Base-by-base conservation (phyloP, 2,329 filamentous ascomycete genomes). In the Ceratocystis smalleyi region DNA sequence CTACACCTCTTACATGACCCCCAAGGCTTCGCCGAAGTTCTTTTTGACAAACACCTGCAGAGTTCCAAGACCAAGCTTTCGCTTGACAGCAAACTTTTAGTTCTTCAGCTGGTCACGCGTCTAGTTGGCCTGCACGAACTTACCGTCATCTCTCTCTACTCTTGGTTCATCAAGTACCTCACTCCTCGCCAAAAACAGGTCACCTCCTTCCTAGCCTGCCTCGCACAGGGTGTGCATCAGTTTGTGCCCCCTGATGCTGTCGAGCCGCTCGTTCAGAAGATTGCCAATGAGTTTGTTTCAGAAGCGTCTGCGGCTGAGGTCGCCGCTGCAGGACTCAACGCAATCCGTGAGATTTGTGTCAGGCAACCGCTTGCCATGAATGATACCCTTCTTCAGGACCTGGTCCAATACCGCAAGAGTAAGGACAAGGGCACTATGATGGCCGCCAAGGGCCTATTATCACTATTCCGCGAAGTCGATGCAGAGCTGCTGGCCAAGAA, bases 401-500 rank as follows among this genome's bases (percentile, higher is more conserved):
- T 99, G 62, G 91, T 97, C 8, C 88, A 94, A 78, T 97, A 99
- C 76, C 84, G 89, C 67, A 96, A 95, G 78, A 95, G 89, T 72
- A 99, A 99, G 73, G 94, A 99, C 72, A 99, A 97, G 78, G 91
- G 92, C 66, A 89, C 94, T n/a, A 91, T 95, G 83, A 97, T 99
- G 94, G 94, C 94, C 6, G 91, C 92, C 15, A 92, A 94, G 73
- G 92, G 94, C 68, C 78, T 99, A 5, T 78, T 99, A 51, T 90
- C 89, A 27, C 79, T 99, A 5, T 99, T 95, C 77, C 81, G 94
- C 69, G 91, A 97, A 71, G 88, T 96, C 15, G 91, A 87, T 43
- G 89, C 94, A 0, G 89, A 95, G 69, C 82, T 97, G 76, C 77
- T 99, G 66, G 87, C 87, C 75, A 95, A 90, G 79, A 84, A 88